Base-by-base conservation (phyloP, 148 eudicot genomes). In the Cornus suecica region DNA sequence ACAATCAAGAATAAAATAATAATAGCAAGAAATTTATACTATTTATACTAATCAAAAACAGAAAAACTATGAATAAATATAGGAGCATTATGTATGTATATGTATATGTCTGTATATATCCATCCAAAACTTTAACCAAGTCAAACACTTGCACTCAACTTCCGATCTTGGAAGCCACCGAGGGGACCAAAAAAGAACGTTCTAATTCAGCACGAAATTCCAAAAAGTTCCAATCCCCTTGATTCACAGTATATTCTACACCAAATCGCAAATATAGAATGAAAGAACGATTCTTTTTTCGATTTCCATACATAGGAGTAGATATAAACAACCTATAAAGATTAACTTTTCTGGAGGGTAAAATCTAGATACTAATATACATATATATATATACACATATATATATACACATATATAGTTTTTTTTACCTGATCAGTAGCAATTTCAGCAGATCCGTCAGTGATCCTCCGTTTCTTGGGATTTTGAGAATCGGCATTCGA, bases 161-260 rank as follows among this genome's bases (percentile, higher is more conserved):
- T 73, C 79, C 42, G 83, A 83, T 81, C 88, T 78, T 27, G 65
- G 20, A 51, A 71, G 71, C 23, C 45, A 72, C 72, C 70, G 78
- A 73, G 66, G 70, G 42, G 6, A 37, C 8, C 42, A 37, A 10
- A 37, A 74, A 71, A 63, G 68, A 72, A 77, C 62, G n/a, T 52
- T 70, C 32, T 22, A 66, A 81, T 81, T 76, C 72, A 29, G 85
- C 91, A 90, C 97, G 86, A 87, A 88, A 83, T 78, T 71, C 85
- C 71, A 84, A 76, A 78, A 11, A 69, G 69, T 69, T 68, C 22
- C 63, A 80, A 67, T 72, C 78, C 68, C 58, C 62, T 27, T 28
- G 26, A 28, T 20, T 25, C 48, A 62, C 20, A 8, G 67, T n/a
- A 58, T 52, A 13, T 29, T 18, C 79, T 26, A 66, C 65, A 48